Percentiles rank a stretch among this genome's conserved stretches.
phyloP scores from a whole-genome alignment of 768 basidiomycete species.

The Porpolomopsis calyptriformis region DNA sequence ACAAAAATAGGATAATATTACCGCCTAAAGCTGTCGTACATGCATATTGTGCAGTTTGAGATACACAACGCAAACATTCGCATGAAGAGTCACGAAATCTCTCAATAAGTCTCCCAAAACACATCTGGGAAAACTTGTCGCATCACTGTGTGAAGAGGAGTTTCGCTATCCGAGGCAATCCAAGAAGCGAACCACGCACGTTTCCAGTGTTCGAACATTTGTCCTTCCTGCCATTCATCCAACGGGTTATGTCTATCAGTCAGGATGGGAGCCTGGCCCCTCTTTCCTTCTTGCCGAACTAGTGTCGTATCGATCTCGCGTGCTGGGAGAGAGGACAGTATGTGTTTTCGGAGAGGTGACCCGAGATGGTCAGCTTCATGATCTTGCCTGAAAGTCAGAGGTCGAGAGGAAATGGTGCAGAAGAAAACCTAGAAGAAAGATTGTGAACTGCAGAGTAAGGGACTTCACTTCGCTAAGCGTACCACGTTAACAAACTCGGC shows the following conservation, averaged over 20 bases:
- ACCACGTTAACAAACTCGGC: constrained; percentile 69
- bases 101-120: constrained; percentile 71
- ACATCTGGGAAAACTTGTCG: constrained; percentile 58
- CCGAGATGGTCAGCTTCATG: constrained; percentile 51
- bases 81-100: constrained; percentile 27
- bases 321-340: constrained; percentile 40
- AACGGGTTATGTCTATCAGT: constrained; percentile 55
- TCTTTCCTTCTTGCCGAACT: constrained; percentile 24
- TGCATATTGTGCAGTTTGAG: neutral
- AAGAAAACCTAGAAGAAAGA: constrained; percentile 56
- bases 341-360: constrained; percentile 51
- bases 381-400: constrained; percentile 50
- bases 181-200: constrained; percentile 31
- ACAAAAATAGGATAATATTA: no score
- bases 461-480: constrained; percentile 13
- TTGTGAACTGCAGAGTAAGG: neutral
- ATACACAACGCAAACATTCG: neutral
- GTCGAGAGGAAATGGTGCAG: constrained; percentile 49
- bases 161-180: constrained; percentile 1
- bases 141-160: constrained; percentile 45
- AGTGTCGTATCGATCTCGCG: constrained; percentile 44
- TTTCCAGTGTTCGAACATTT: constrained; percentile 67
- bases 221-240: constrained; percentile 52
- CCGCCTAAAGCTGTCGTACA: no score
- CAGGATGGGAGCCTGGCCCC: constrained; percentile 40